phyloP scores from a whole-genome alignment of 352 stramenopile genomes.

The Phytophthora pseudosyringae region DNA sequence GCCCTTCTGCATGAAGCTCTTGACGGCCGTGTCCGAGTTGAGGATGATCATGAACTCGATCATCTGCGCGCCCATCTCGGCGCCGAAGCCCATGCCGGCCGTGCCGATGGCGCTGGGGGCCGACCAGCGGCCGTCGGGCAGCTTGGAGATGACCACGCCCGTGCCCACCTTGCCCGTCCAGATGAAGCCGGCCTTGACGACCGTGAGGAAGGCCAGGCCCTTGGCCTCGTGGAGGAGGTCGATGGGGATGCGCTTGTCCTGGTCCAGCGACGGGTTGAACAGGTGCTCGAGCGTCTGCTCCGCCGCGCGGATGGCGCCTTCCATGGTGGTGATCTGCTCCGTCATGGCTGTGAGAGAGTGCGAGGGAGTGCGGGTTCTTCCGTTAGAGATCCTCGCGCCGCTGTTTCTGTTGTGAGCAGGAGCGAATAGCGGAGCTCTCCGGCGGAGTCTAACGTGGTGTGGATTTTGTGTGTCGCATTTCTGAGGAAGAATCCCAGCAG shows the following conservation, averaged over 20 bases:
- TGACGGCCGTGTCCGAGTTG: constrained; percentile 94
- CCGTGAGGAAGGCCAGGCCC: constrained; percentile 92
- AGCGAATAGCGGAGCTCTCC: background rate
- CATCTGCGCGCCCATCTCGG: constrained; percentile 79
- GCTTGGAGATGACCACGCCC: constrained; percentile 94
- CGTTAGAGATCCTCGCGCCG: constrained; percentile 8
- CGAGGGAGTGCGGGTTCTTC: no score
- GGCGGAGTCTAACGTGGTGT: constrained; percentile 19
- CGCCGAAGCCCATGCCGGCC: constrained; percentile 87
- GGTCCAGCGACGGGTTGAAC: constrained; percentile 86
- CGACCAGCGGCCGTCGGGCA: constrained; percentile 95
- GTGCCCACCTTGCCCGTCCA: constrained; percentile 87
- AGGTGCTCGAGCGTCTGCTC: constrained; percentile 93
- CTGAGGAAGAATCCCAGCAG: background rate
- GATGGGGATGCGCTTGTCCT: constrained; percentile 90
- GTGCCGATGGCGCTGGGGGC: constrained; percentile 95
- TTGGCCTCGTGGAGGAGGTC: constrained; percentile 91
- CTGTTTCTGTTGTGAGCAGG: constrained; percentile 16
- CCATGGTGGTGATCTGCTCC: constrained; percentile 90
- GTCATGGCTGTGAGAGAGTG: constrained; percentile 39
- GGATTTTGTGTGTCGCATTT: constrained; percentile 34
- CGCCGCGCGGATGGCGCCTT: constrained; percentile 89
- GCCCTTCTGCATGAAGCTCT: constrained; percentile 88
- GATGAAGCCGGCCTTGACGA: constrained; percentile 92
- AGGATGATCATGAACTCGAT: constrained; percentile 93